A percentile compares a stretch with the other conserved stretches of the same genome.
Conservation (phyloP, 2,329 filamentous ascomycete species). For the Pochonia chlamydosporia region DNA sequence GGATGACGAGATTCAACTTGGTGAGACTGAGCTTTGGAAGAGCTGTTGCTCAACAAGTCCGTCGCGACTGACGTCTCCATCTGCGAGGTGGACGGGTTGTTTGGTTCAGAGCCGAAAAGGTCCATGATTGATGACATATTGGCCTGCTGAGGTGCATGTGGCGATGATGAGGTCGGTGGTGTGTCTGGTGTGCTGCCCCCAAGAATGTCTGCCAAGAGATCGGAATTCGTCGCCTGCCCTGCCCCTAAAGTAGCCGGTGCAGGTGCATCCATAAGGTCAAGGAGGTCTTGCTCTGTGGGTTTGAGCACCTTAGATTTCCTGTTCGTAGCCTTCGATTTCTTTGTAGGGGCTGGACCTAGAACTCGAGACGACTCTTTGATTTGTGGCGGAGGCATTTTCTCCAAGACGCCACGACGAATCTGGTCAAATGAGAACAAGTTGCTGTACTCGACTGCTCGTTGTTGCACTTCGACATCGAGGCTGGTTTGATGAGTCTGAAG, state of each 20-base stretch:
- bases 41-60: slow-evolving; percentile 44
- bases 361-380: slow-evolving; percentile 94
- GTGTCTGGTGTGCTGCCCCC: slow-evolving; percentile 56
- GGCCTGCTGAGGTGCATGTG: slow-evolving; percentile 47
- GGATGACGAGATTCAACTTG: slow-evolving; percentile 51
- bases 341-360: slow-evolving; percentile 67
- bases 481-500: slow-evolving; percentile 76
- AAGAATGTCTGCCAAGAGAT: slow-evolving; percentile 87
- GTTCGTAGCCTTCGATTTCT: slow-evolving; percentile 63
- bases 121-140: slow-evolving; percentile 80
- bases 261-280: slow-evolving; percentile 85
- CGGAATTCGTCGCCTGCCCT: slow-evolving; percentile 64
- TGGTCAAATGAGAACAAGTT: slow-evolving; percentile 91
- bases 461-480: slow-evolving; percentile 91
- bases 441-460: slow-evolving; percentile 89
- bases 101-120: slow-evolving; percentile 58
- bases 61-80: slow-evolving; percentile 36
- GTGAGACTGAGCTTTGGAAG: slow-evolving; percentile 35
- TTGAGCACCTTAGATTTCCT: slow-evolving; percentile 73
- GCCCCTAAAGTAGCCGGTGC: slow-evolving; percentile 44
- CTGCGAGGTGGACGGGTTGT: slow-evolving; percentile 25
- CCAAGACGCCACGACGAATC: slow-evolving; percentile 81
- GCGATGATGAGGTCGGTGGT: slow-evolving; percentile 29
- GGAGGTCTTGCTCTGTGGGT: slow-evolving; percentile 82
- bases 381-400: slow-evolving; percentile 96